phyloP scores from a whole-genome alignment of 371 early-diverging fungal species.

The Smittium culicis region DNA sequence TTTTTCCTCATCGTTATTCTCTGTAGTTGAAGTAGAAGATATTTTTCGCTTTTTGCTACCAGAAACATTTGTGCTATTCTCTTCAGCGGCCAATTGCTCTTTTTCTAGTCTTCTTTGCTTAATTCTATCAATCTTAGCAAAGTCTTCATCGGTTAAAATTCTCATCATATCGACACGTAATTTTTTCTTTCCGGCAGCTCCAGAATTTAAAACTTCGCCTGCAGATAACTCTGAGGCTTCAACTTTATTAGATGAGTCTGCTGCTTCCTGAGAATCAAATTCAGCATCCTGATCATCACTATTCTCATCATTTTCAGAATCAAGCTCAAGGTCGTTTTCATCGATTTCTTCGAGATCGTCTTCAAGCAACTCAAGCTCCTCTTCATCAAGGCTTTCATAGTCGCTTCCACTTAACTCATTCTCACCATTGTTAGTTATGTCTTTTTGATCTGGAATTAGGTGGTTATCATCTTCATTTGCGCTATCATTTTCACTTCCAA shows the following conservation, averaged over 20 bases:
- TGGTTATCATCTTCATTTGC: too few relatives aligned
- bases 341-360: slow-evolving; percentile 33
- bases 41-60: slow-evolving; percentile 22
- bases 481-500: slow-evolving; percentile 34
- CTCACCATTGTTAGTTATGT: too few relatives aligned
- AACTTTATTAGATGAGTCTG: slow-evolving; percentile 26
- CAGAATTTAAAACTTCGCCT: too few relatives aligned
- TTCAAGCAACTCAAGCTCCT: slow-evolving; percentile 38
- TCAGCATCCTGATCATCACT: too few relatives aligned
- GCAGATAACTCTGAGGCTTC: slow-evolving; percentile 29
- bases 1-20: slow-evolving; percentile 17
- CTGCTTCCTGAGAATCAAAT: too few relatives aligned
- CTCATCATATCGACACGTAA: slow-evolving; percentile 32
- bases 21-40: neutral
- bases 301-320: slow-evolving; percentile 35
- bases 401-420: slow-evolving; percentile 17
- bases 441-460: too few relatives aligned
- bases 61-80: slow-evolving; percentile 31
- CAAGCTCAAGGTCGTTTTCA: slow-evolving; percentile 40
- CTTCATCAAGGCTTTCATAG: slow-evolving; percentile 35
- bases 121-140: slow-evolving; percentile 59
- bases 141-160: slow-evolving; percentile 81
- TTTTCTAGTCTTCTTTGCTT: slow-evolving; percentile 29
- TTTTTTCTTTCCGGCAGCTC: too few relatives aligned
- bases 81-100: slow-evolving; percentile 10